Evolutionary conservation across 1,284 basidiomycete species (phyloP).

Genomic region (Trametes hirsuta): DNA sequence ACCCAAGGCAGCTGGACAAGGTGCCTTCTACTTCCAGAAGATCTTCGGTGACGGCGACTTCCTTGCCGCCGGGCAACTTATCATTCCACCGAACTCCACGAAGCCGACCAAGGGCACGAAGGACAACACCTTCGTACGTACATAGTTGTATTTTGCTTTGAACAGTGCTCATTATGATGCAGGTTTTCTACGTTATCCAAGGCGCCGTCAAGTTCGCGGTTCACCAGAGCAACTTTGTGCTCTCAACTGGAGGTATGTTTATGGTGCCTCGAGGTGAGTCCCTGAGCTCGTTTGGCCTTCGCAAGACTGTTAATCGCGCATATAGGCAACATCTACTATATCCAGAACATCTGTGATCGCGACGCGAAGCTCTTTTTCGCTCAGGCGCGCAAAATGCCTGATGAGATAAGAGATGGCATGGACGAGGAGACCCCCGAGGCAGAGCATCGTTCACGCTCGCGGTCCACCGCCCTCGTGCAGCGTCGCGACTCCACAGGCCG

Average conservation of each 20-base stretch:
- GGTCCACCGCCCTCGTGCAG: slow-evolving; percentile 10
- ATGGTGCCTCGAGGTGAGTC: slow-evolving; percentile 84
- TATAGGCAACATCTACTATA: slow-evolving; percentile 87
- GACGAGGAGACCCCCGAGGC: slow-evolving; percentile 18
- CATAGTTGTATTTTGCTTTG: background rate
- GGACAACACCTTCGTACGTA: slow-evolving; percentile 93
- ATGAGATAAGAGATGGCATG: slow-evolving; percentile 27
- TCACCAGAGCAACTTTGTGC: slow-evolving; percentile 76
- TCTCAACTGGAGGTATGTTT: slow-evolving; percentile 87
- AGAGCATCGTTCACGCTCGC: slow-evolving; percentile 13
- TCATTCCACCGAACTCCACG: slow-evolving; percentile 74
- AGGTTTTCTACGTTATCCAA: slow-evolving; percentile 89
- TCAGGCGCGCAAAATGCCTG: slow-evolving; percentile 79
- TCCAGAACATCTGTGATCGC: slow-evolving; percentile 84
- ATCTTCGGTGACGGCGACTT: slow-evolving; percentile 94
- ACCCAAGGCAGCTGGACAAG: slow-evolving; percentile 60
- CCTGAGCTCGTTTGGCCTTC: slow-evolving; percentile 9
- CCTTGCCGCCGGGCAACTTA: slow-evolving; percentile 87
- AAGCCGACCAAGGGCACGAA: slow-evolving; percentile 91
- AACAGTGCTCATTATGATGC: background rate
- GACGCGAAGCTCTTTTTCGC: slow-evolving; percentile 91
- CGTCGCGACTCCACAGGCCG: slow-evolving; percentile 16
- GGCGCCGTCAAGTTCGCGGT: slow-evolving; percentile 89
- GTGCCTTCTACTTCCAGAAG: slow-evolving; percentile 87
- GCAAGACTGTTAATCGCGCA: background rate